Evolutionary conservation across 176 grass and related monocot genomes (phyloP).

Genomic region (Pontederia crassipes): DNA sequence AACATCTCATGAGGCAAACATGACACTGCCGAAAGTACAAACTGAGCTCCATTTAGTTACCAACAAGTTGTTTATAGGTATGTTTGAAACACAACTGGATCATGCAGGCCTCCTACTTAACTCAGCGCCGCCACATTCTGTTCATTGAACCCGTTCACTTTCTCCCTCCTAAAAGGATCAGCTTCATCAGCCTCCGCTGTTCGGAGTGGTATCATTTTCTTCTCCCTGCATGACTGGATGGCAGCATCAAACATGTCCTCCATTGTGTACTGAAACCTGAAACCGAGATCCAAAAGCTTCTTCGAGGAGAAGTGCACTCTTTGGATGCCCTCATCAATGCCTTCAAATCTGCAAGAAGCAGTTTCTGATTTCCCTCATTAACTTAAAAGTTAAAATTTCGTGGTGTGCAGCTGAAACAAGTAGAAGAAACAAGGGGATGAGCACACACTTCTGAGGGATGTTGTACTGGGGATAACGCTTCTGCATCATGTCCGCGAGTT

Average conservation of each 20-base stretch:
- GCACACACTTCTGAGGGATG: neutral
- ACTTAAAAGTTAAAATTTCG: too few species aligned
- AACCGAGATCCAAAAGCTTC: conserved; percentile 27
- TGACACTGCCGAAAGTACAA: too few species aligned
- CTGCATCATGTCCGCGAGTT: conserved; percentile 5
- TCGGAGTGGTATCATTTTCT: neutral
- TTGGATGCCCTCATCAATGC: neutral
- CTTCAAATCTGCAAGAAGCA: conserved; percentile 8
- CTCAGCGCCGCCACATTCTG: too few species aligned
- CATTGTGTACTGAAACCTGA: conserved; percentile 29
- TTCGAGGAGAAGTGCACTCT: conserved; percentile 7
- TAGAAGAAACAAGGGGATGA: neutral
- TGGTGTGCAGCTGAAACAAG: neutral
- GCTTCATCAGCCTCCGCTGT: neutral
- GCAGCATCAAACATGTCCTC: conserved; percentile 27
- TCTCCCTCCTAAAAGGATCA: too few species aligned
- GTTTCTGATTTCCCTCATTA: neutral
- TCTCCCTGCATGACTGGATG: neutral
- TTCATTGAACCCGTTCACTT: too few species aligned
- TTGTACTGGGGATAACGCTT: conserved; percentile 19
- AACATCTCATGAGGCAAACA: too few species aligned
- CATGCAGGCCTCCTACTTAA: too few species aligned
- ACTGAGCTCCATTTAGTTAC: too few species aligned
- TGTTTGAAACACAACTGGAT: too few species aligned
- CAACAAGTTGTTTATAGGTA: too few species aligned